These are phyloP conservation scores for Mangifera indica DNA, from an alignment of 345 rosid species.

Conservation along the genomic window DNA sequence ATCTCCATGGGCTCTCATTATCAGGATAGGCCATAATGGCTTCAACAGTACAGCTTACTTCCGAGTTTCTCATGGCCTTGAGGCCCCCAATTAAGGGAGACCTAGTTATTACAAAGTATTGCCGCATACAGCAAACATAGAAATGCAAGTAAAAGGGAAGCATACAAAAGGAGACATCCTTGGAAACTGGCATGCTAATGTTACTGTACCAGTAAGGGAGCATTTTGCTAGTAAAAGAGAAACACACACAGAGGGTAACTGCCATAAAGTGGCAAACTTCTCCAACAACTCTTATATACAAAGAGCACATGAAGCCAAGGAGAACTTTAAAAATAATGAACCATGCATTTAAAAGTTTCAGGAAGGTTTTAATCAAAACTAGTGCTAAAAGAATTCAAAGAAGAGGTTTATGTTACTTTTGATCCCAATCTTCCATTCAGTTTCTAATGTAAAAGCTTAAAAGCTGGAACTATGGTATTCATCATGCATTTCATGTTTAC, in stretches of 20 bases:
- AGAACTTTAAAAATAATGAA: not conserved
- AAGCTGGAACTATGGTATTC: not conserved
- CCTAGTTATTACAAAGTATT: conserved; percentile 65
- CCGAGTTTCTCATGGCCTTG: conserved; percentile 66
- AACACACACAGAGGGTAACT: not conserved
- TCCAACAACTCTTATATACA: not conserved
- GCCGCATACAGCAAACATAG: conserved; percentile 39
- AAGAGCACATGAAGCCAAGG: not conserved
- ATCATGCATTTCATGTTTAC: not conserved
- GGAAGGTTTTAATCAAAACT: not conserved
- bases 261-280: not conserved
- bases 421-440: not conserved
- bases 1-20: conserved; percentile 92
- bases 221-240: not conserved
- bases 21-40: conserved; percentile 59
- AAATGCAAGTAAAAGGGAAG: not conserved
- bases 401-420: not conserved
- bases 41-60: conserved; percentile 61
- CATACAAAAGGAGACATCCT: no score
- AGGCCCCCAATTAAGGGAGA: conserved; percentile 74
- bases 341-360: not conserved
- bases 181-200: no score
- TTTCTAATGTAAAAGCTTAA: not conserved
- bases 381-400: not conserved
- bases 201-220: no score